Evolutionary conservation across 495 filamentous ascomycete species (phyloP), one percentile per base, ranked within the genome.

Genomic region (Podospora conica): DNA sequence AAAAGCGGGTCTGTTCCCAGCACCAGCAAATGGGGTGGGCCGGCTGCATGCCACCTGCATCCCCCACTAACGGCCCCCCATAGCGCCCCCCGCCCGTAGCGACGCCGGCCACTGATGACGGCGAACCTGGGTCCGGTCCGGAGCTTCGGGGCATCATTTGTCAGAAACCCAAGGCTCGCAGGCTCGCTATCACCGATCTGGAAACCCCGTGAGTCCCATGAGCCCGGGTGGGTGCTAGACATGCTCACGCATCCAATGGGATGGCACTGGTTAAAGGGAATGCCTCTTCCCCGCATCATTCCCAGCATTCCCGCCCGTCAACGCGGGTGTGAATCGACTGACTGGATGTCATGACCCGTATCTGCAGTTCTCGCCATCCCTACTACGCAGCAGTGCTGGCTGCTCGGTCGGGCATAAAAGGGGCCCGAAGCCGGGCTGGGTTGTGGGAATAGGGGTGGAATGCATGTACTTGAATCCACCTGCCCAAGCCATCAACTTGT

Each of bases 101-200:
- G 12, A 69, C 62, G 62, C 66, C 40, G 62, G 63, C 55, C 27
- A 63, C 53, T 58, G 68, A 65, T 53, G 54, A 25, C 31, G 60
- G 28, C 23, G 40, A 31, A 9, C 9, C 12, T 31, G 33, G 60
- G 23, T 18, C 60, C 40, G 20, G 24, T 12, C 28, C 60, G 33
- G 40, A 53, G 60, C n/a, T 55, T 53, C 60, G n/a, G 53, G 61
- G 48, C 48, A 55, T 48, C 22, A 29, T 24, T 55, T 20, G 55
- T 22, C 61, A 63, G 61, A 22, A 53, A 33, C 15, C 8, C 61
- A 25, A 25, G 58, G 15, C 28, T 61, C 67, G 40, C 67, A 25
- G 58, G 15, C 28, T 61, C 67, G 40, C 67, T 67, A 69, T 68
- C n/a, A 66, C 65, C 5, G 55, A 54, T 63, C n/a, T 29, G 65